These are phyloP conservation scores for Termitomyces eurrhizus DNA, from an alignment of 768 basidiomycete species.

Conservation along the genomic window DNA sequence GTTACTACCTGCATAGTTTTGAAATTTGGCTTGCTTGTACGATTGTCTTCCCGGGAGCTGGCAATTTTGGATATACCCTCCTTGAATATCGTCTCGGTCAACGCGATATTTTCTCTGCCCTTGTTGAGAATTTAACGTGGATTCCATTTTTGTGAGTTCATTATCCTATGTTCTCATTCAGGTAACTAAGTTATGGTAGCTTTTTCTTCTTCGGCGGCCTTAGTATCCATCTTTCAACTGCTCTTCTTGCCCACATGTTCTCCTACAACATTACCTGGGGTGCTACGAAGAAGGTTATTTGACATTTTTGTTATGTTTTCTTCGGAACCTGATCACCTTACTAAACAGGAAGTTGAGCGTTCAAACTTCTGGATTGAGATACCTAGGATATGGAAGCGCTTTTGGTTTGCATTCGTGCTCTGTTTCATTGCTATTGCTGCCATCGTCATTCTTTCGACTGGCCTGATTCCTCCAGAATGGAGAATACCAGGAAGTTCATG, in stretches of 20 bases:
- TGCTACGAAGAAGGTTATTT: conserved; percentile 59
- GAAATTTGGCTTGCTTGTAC: conserved; percentile 74
- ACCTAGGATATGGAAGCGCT: conserved; percentile 78
- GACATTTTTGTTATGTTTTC: not conserved
- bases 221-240: conserved; percentile 62
- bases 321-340: no score
- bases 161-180: conserved; percentile 9
- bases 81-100: conserved; percentile 67
- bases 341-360: conserved; percentile 69
- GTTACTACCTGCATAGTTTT: conserved; percentile 67
- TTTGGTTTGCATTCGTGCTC: conserved; percentile 60
- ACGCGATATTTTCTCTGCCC: conserved; percentile 42
- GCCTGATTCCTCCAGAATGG: conserved; percentile 61
- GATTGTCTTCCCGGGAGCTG: conserved; percentile 65
- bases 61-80: conserved; percentile 65
- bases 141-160: conserved; percentile 72
- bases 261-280: conserved; percentile 79
- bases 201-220: conserved; percentile 80
- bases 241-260: conserved; percentile 67
- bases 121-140: conserved; percentile 61
- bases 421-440: conserved; percentile 46
- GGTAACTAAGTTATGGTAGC: conserved; percentile 28
- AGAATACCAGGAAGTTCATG: conserved; percentile 57
- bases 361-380: conserved; percentile 92
- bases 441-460: conserved; percentile 54